Conservation (phyloP, 352 stramenopile genomes). For the Thalassiosira mediterranea region DNA sequence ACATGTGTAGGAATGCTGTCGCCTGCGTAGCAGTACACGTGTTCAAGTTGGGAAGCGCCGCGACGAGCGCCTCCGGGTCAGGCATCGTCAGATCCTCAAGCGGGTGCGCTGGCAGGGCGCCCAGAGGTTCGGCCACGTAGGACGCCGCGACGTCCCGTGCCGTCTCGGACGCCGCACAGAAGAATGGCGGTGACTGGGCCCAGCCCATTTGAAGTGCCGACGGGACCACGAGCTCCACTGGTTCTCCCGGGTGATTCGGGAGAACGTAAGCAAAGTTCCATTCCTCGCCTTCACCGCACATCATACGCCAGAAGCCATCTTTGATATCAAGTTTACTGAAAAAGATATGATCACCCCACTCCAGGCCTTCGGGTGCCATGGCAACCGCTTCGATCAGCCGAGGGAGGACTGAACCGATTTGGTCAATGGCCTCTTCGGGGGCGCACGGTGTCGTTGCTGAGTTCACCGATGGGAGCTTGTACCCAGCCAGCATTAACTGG, state of each 20-base stretch:
- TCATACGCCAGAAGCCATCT: conserved; percentile 30
- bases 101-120: conserved; percentile 10
- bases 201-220: conserved; percentile 47
- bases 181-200: conserved; percentile 28
- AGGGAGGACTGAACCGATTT: conserved; percentile 11
- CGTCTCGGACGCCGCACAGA: conserved; percentile 39
- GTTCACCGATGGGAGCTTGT: conserved; percentile 34
- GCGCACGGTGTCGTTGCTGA: conserved; percentile 8
- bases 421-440: conserved; percentile 14
- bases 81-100: background rate
- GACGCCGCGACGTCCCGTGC: conserved; percentile 19
- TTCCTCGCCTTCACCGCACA: conserved; percentile 10
- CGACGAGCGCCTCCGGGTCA: background rate
- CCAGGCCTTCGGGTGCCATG: background rate
- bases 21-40: background rate
- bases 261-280: conserved; percentile 50
- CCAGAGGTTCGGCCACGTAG: conserved; percentile 16
- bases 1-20: background rate
- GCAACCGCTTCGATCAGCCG: conserved; percentile 28
- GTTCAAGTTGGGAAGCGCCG: background rate
- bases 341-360: conserved; percentile 5
- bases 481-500: background rate
- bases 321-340: conserved; percentile 26
- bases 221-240: conserved; percentile 33
- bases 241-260: conserved; percentile 6